A percentile compares a stretch with the other conserved stretches of the same genome.
phyloP scores from a whole-genome alignment of 2,329 filamentous ascomycete genomes.

The Periconia macrospinosa region DNA sequence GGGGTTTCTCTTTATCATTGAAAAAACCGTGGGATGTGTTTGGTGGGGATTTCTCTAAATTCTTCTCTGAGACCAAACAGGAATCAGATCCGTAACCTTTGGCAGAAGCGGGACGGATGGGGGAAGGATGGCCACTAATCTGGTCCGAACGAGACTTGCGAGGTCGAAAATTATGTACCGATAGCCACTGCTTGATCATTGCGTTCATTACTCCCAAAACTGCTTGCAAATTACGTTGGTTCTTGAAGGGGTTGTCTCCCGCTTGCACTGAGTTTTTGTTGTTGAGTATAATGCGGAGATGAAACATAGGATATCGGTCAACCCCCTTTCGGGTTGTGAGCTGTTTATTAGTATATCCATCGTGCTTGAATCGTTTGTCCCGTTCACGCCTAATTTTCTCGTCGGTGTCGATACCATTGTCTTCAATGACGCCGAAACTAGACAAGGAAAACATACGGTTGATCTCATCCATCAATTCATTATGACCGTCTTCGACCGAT shows the following conservation, averaged over 20 bases:
- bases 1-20: not conserved
- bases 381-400: conserved; percentile 40
- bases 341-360: conserved; percentile 55
- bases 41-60: not conserved
- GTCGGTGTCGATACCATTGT: conserved; percentile 39
- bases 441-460: conserved; percentile 78
- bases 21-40: not conserved
- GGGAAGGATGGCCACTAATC: not conserved
- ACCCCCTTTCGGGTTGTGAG: conserved; percentile 64
- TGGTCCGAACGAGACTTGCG: conserved; percentile 24
- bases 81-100: not conserved
- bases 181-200: conserved; percentile 74
- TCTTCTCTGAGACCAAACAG: not conserved
- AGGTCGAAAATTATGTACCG: conserved; percentile 69
- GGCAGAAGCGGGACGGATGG: conserved; percentile 2
- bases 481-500: conserved; percentile 56
- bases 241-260: conserved; percentile 26
- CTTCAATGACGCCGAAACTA: conserved; percentile 68
- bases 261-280: conserved; percentile 1
- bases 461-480: conserved; percentile 73
- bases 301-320: conserved; percentile 89
- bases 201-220: conserved; percentile 68
- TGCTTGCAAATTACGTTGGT: conserved; percentile 49
- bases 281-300: conserved; percentile 64
- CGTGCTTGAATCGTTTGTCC: conserved; percentile 49